A percentile compares a stretch with the other conserved stretches of the same genome.
Evolutionary conservation across 257 asterid species (phyloP).

Genomic region (Parsonsia alboflavescens): DNA sequence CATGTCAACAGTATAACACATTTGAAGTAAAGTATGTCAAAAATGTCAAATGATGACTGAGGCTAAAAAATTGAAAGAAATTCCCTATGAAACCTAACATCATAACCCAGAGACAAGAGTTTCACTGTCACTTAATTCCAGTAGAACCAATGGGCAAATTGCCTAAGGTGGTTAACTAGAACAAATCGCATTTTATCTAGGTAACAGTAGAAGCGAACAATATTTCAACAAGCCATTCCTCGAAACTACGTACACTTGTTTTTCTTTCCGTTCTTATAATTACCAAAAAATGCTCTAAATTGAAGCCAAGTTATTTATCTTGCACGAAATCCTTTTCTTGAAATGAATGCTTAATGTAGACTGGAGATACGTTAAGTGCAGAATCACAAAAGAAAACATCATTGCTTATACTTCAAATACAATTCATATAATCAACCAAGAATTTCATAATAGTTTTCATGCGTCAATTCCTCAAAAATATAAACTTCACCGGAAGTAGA

Average conservation of each 20-base stretch:
- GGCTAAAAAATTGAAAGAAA: neutral
- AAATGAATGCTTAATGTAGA: neutral
- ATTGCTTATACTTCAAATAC: neutral
- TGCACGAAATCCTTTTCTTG: neutral
- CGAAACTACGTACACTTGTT: neutral
- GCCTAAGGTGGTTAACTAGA: neutral
- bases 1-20: neutral
- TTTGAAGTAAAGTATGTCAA: neutral
- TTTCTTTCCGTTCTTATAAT: neutral
- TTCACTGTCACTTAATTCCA: neutral
- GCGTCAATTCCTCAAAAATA: neutral
- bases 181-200: neutral
- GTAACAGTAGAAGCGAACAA: neutral
- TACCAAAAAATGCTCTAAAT: neutral
- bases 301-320: neutral
- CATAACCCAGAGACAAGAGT: neutral
- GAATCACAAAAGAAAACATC: neutral
- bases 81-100: neutral
- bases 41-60: neutral
- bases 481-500: conserved; percentile 37
- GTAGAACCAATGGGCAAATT: neutral
- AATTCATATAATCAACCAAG: neutral
- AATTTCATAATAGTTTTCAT: neutral
- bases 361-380: neutral
- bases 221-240: neutral